phyloP scores from a whole-genome alignment of 441 rosid species.

The Syzygium malaccense region DNA sequence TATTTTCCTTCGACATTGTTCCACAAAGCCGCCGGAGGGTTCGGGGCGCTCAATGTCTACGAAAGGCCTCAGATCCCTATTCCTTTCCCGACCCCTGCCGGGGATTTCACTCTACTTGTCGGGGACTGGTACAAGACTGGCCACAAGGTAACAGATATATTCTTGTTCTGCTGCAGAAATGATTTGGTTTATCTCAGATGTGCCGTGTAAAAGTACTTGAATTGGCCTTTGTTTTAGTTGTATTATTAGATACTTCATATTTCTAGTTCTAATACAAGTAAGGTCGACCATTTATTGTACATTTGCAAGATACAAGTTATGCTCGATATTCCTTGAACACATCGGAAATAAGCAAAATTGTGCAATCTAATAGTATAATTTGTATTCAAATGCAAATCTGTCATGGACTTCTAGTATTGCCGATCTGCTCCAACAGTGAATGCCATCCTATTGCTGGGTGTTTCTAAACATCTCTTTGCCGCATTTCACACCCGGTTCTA shows the following conservation, averaged over 20 bases:
- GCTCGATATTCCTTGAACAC: background rate
- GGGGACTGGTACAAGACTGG: slow-evolving; percentile 53
- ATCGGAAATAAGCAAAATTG: background rate
- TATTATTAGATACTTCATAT: background rate
- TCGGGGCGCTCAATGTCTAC: slow-evolving; percentile 46
- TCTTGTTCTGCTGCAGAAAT: background rate
- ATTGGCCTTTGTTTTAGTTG: background rate
- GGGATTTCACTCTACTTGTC: slow-evolving; percentile 48
- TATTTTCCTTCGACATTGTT: slow-evolving; percentile 61
- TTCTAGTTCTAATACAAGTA: background rate
- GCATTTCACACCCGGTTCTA: background rate
- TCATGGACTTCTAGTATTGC: background rate
- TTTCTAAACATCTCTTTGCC: background rate
- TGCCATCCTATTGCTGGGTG: background rate
- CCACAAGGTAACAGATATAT: slow-evolving; percentile 31
- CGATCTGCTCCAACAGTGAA: background rate
- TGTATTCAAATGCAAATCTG: background rate
- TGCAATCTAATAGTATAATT: background rate
- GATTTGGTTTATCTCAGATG: background rate
- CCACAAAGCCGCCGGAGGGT: slow-evolving; percentile 74
- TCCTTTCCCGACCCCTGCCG: slow-evolving; percentile 52
- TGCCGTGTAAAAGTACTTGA: background rate
- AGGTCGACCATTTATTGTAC: background rate
- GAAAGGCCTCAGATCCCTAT: slow-evolving; percentile 47
- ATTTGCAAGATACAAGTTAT: background rate